Evolutionary conservation across 2,329 filamentous ascomycete species (phyloP), one percentile per base, ranked within the genome.

Genomic region (Dryadomyces sulphureus): DNA sequence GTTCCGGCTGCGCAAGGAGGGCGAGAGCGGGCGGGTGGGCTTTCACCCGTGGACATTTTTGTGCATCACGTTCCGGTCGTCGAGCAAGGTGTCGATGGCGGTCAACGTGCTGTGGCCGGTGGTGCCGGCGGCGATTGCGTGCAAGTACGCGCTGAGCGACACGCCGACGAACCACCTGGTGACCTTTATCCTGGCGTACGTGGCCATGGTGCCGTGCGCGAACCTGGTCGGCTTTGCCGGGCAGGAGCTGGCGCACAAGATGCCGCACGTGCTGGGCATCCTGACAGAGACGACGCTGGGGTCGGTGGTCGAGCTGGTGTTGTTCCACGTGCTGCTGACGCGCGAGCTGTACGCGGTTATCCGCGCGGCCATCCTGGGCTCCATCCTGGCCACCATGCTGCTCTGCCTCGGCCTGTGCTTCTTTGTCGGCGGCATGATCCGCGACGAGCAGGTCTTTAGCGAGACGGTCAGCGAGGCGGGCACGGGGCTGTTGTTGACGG

Each of bases 381-480:
- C 84, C 0, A 83, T 93, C 39, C 62, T 94, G 30, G 85, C 87
- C 12, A 93, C 87, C 27, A 73, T 92, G 64, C 64, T 93, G 39
- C 68, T 93, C 1, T 93, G 86, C 54, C 63, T 93, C 22, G 87
- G 87, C 0, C 57, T 81, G 45, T 92, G 85, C 59, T 93, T 94
- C 66, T 77, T 90, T 50, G 73, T 79, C 20, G 84, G 84, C 36
- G 86, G 87, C 8, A 53, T 90, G 32, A 67, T 69, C 45, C 75
- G 79, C 27, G 69, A 83, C 6, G 75, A 83, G 53, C 75, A 87
- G 53, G 69, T 67, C 16, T 92, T 93, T 57, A 81, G 83, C 56
- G 75, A 81, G 48, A 79, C 79, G 5, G 73, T 93, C 47, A 84
- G 79, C 52, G 87, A 94, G 62, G 82, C 83, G 7, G 86, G 86